phyloP scores from a whole-genome alignment of 805 yeast genomes.

The Saitoella complicata region DNA sequence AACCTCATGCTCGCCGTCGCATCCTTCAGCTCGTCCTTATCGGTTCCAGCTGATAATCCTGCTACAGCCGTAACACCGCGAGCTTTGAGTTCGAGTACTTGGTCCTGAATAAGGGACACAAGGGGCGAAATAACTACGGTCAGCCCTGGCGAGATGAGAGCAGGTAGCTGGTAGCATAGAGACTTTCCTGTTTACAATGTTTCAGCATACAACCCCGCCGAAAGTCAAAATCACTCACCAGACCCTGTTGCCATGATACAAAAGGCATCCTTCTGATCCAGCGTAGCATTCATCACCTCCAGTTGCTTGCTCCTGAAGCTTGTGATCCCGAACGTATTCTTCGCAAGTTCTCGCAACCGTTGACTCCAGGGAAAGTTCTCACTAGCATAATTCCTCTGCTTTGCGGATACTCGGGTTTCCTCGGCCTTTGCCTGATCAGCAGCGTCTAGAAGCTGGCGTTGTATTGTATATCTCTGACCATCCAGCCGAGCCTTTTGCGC shows the following conservation, averaged over 20 bases:
- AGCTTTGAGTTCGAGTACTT: slow-evolving; percentile 60
- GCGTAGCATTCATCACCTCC: slow-evolving; percentile 69
- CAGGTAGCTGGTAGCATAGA: slow-evolving; percentile 87
- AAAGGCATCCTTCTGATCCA: slow-evolving; percentile 70
- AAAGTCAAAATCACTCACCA: too few species aligned
- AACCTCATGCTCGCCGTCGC: slow-evolving; percentile 50
- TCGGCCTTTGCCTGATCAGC: too few species aligned
- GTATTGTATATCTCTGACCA: too few species aligned
- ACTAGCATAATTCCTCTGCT: too few species aligned
- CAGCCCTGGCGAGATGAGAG: slow-evolving; percentile 69
- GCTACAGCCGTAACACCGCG: slow-evolving; percentile 67
- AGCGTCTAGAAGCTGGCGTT: too few species aligned
- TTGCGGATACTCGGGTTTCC: too few species aligned
- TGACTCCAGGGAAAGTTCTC: too few species aligned
- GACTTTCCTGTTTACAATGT: slow-evolving; percentile 66
- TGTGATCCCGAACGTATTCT: slow-evolving; percentile 41
- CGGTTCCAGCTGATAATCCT: slow-evolving; percentile 57
- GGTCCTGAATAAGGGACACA: slow-evolving; percentile 94
- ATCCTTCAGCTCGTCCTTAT: slow-evolving; percentile 23
- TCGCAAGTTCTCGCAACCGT: too few species aligned
- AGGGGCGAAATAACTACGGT: slow-evolving; percentile 89
- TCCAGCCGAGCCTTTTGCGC: too few species aligned
- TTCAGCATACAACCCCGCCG: too few species aligned
- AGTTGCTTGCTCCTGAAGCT: slow-evolving; percentile 69
- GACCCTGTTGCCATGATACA: slow-evolving; percentile 92